A percentile compares a stretch with the other conserved stretches of the same genome.
phyloP scores from a whole-genome alignment of 1,284 basidiomycete genomes.

The Salmacisia buchloeana region DNA sequence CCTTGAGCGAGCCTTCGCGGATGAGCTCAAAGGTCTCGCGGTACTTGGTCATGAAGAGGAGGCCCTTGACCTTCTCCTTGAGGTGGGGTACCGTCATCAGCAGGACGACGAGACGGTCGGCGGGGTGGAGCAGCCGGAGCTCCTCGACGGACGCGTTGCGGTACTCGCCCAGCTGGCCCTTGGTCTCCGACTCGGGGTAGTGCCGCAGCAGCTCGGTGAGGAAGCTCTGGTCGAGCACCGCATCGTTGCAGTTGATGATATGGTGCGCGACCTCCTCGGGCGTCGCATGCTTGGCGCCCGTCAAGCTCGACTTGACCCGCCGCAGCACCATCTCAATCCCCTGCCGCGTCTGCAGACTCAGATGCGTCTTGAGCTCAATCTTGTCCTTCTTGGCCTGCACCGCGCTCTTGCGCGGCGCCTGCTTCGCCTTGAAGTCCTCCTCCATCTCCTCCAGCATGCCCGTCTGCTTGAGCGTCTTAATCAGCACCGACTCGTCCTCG shows the following conservation, averaged over 20 bases:
- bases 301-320: constrained; percentile 21
- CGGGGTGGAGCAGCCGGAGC: constrained; percentile 78
- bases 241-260: constrained; percentile 47
- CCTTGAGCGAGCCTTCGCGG: constrained; percentile 27
- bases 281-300: constrained; percentile 42
- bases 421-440: constrained; percentile 95
- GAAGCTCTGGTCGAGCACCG: constrained; percentile 47
- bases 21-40: constrained; percentile 43
- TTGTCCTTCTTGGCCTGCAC: constrained; percentile 51
- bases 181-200: constrained; percentile 49
- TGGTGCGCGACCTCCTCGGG: constrained; percentile 49
- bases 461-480: constrained; percentile 30
- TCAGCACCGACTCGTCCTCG: constrained; percentile 30
- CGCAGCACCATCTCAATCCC: constrained; percentile 40
- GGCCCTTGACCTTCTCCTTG: constrained; percentile 82
- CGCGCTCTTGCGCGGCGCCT: constrained; percentile 58
- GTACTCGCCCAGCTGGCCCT: constrained; percentile 57
- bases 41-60: constrained; percentile 65
- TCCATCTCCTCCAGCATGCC: constrained; percentile 96
- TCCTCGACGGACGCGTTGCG: constrained; percentile 80
- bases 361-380: constrained; percentile 49
- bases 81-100: constrained; percentile 91
- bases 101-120: constrained; percentile 93
- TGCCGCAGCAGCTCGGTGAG: constrained; percentile 46
- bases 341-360: constrained; percentile 36